Evolutionary conservation across 2,329 filamentous ascomycete genomes (phyloP).

Genomic region (Penicillium freii): DNA sequence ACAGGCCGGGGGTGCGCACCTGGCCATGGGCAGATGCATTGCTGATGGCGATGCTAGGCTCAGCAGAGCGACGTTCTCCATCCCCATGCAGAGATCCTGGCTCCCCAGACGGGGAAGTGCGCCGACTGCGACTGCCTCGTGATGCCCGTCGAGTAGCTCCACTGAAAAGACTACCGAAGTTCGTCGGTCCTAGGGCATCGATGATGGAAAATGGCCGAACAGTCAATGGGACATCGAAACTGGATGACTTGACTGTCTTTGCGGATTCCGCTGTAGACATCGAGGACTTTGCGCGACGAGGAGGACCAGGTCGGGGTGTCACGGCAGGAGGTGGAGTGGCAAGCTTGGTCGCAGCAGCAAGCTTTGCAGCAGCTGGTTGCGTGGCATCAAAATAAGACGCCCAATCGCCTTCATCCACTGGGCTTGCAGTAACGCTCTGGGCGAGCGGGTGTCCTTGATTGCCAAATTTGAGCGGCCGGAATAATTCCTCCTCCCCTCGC

Average conservation of each 20-base stretch:
- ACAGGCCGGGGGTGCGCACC: slow-evolving; percentile 40
- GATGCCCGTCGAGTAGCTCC: slow-evolving; percentile 40
- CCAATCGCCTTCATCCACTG: slow-evolving; percentile 47
- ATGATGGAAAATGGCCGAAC: slow-evolving; percentile 29
- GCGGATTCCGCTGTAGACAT: slow-evolving; percentile 49
- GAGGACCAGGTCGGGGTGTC: slow-evolving; percentile 38
- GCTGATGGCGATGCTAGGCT: slow-evolving; percentile 46
- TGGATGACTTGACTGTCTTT: slow-evolving; percentile 44
- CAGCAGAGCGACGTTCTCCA: slow-evolving; percentile 36
- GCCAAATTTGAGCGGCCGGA: slow-evolving; percentile 50
- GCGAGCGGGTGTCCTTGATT: slow-evolving; percentile 66
- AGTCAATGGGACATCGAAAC: slow-evolving; percentile 23
- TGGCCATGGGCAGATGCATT: slow-evolving; percentile 46
- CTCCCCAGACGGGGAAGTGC: slow-evolving; percentile 36
- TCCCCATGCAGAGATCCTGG: slow-evolving; percentile 36
- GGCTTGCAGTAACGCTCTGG: slow-evolving; percentile 70
- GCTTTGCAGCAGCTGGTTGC: slow-evolving; percentile 16
- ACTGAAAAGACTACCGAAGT: slow-evolving; percentile 41
- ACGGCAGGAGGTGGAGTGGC: slow-evolving; percentile 22
- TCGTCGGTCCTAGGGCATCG: slow-evolving; percentile 33
- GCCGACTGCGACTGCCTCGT: slow-evolving; percentile 39
- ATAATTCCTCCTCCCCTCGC: slow-evolving; percentile 57
- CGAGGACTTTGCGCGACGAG: slow-evolving; percentile 42
- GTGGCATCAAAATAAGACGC: slow-evolving; percentile 38
- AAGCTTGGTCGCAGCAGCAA: neutral